Evolutionary conservation across 179 eudicot genomes (phyloP).

Genomic region (Spergularia azorica): DNA sequence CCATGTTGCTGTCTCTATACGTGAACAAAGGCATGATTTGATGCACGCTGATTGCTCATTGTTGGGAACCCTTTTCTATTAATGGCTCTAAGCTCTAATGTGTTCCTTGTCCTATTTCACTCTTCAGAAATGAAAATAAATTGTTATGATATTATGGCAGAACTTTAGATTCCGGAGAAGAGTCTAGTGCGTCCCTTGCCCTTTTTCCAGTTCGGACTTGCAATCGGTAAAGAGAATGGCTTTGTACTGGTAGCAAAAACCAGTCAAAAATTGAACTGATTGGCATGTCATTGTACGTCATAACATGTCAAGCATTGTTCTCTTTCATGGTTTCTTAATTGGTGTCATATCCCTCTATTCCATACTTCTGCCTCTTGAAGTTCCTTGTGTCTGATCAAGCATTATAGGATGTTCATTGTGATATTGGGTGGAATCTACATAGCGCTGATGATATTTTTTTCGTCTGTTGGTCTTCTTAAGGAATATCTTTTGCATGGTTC

Average conservation of each 20-base stretch:
- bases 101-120: neutral
- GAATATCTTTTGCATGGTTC: neutral
- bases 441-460: neutral
- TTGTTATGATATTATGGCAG: neutral
- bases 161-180: too few species aligned
- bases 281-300: neutral
- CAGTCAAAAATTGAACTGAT: neutral
- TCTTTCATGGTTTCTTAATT: neutral
- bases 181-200: too few species aligned
- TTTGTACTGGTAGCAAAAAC: neutral
- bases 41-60: neutral
- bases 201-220: too few species aligned
- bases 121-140: neutral
- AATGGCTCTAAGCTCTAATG: neutral
- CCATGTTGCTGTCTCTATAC: neutral
- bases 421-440: neutral
- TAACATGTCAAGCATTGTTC: neutral
- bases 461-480: neutral
- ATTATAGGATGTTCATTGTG: neutral
- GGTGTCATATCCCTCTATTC: neutral
- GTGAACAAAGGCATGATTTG: neutral
- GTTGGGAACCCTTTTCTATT: neutral
- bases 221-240: neutral
- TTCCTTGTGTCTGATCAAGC: neutral
- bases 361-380: neutral